Evolutionary conservation across 257 asterid species (phyloP).

Genomic region (Fraxinus pennsylvanica): DNA sequence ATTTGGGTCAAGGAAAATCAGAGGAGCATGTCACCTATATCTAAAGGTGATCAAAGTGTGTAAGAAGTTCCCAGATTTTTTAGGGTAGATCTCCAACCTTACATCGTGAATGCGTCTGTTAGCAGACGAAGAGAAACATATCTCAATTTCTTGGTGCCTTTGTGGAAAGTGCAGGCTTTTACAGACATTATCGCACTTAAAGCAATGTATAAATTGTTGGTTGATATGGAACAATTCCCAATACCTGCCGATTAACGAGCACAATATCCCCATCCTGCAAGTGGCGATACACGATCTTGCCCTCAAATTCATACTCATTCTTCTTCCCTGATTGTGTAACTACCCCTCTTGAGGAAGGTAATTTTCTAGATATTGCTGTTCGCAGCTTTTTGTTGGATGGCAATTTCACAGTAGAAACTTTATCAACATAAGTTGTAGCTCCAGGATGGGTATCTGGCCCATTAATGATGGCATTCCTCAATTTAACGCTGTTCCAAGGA

Average conservation of each 20-base stretch:
- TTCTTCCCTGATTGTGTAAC: conserved; percentile 59
- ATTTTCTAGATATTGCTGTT: conserved; percentile 65
- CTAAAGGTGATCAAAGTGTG: conserved; percentile 3
- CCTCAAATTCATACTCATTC: conserved; percentile 71
- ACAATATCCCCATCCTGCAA: conserved; percentile 97
- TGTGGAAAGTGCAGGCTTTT: not conserved
- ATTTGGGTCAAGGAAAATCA: not conserved
- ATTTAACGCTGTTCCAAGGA: conserved; percentile 87
- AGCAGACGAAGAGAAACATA: not conserved
- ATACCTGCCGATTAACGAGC: conserved; percentile 95
- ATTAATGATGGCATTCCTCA: conserved; percentile 74
- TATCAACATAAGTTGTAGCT: conserved; percentile 66
- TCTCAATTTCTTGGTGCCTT: not conserved
- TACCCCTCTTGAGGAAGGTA: conserved; percentile 85
- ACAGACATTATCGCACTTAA: conserved; percentile 3
- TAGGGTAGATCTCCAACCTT: not conserved
- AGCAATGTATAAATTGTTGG: conserved; percentile 10
- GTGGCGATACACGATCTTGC: conserved; percentile 82
- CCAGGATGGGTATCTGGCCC: conserved; percentile 96
- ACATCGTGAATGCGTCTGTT: not conserved
- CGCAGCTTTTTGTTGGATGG: conserved; percentile 52
- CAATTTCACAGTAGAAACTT: conserved; percentile 56
- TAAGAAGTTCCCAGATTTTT: not conserved
- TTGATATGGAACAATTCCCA: conserved; percentile 22
- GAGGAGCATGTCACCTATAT: not conserved